Evolutionary conservation across 2,329 filamentous ascomycete species (phyloP).

Genomic region (Botrytis sinoallii): DNA sequence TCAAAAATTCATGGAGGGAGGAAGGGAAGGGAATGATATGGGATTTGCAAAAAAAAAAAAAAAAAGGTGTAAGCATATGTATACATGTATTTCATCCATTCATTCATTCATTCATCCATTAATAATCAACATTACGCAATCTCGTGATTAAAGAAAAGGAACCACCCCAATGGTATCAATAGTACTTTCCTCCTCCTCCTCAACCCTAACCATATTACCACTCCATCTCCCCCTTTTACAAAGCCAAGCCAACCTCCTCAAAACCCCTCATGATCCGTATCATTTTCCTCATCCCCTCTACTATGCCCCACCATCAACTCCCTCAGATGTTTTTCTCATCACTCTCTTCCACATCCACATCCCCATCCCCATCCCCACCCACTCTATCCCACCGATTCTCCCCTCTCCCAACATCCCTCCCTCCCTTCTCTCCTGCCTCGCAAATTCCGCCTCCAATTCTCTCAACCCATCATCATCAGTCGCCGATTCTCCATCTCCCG

Average conservation of each 20-base stretch:
- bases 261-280: slow-evolving; percentile 13
- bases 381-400: background rate
- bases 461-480: slow-evolving; percentile 8
- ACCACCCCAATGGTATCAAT: background rate
- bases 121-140: background rate
- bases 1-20: too few species aligned
- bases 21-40: too few species aligned
- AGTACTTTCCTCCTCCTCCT: background rate
- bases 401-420: background rate
- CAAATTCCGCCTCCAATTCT: slow-evolving; percentile 7
- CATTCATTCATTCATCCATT: background rate
- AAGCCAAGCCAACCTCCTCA: background rate
- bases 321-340: slow-evolving; percentile 16
- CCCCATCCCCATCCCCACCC: background rate
- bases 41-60: background rate
- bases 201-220: background rate
- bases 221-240: background rate
- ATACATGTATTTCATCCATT: background rate
- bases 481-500: background rate
- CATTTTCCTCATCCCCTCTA: background rate
- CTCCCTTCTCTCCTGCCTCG: background rate
- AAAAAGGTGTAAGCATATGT: background rate
- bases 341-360: slow-evolving; percentile 12
- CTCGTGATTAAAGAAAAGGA: background rate
- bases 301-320: slow-evolving; percentile 17